Base-by-base conservation (phyloP, 768 basidiomycete species). In the Suillus plorans region DNA sequence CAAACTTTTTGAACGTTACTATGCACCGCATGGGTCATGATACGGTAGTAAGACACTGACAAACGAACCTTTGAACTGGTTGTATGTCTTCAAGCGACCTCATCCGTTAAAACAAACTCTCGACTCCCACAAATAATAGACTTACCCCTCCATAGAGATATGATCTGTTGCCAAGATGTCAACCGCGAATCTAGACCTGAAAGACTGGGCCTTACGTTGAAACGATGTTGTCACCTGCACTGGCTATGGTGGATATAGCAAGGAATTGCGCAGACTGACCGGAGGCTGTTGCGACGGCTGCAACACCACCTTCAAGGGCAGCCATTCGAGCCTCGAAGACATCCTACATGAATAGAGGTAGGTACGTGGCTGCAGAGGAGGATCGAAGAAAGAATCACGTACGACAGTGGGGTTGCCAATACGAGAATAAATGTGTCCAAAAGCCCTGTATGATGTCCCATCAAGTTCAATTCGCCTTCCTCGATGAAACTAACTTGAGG, bases 281-380 rank as follows among this genome's bases (percentile, higher is more conserved):
- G 52, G 85, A 86, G 0, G 88, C 72, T 4, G 82, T 73, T 0
- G 87, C 78, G 0, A 89, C 77, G 2, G 88, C 89, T 0, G 86
- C 87, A 0, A 73, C 78, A 0, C 88, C 89, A 2, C 86, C 86
- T 67, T 89, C 89, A 14, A 90, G 80, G 0, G 85, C 85, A 0
- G 89, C 83, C 5, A 90, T 84, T 5, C 89, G 81, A 68, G 84
- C 83, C 74, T 89, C 89, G 60, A 89, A 88, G 5, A 89, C 81
- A 45, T 88, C 86, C 85, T 85, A 61, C 14, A 18, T 18, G 5
- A 14, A 47, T 1, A n/a, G n/a, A 14, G 31, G 31, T 31, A 16
- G 9, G 14, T 12, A 65, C 36, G 42, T 42, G 31, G 22, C 31
- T 34, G 10, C 39, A 18, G 10, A 14, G 22, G 14, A 18, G 7